Evolutionary conservation across 495 filamentous ascomycete genomes (phyloP).

Genomic region (Usnea hakonensis): DNA sequence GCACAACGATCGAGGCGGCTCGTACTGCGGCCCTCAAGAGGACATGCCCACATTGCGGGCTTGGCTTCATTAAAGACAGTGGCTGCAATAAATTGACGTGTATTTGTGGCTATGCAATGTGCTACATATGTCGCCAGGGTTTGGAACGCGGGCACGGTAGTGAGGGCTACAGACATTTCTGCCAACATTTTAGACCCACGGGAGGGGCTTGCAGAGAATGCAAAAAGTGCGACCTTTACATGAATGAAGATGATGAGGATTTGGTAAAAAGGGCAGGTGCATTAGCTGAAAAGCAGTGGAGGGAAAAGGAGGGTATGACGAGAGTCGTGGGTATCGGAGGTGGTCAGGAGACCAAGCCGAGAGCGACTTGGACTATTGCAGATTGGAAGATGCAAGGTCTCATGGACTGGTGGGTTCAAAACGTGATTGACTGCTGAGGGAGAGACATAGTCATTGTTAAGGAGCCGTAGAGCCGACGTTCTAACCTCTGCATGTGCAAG

Average conservation of each 20-base stretch:
- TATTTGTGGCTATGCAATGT: slow-evolving; percentile 96
- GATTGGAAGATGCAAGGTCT: slow-evolving; percentile 39
- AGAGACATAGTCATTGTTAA: background rate
- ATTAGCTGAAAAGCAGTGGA: slow-evolving; percentile 77
- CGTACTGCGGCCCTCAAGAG: slow-evolving; percentile 92
- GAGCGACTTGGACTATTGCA: slow-evolving; percentile 34
- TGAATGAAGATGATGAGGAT: slow-evolving; percentile 73
- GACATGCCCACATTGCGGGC: slow-evolving; percentile 82
- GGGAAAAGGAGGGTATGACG: slow-evolving; percentile 50
- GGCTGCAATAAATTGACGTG: slow-evolving; percentile 98
- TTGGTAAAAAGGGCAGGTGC: slow-evolving; percentile 67
- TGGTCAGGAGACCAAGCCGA: slow-evolving; percentile 7
- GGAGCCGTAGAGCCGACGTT: background rate
- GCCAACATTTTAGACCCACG: slow-evolving; percentile 81
- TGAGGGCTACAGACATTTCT: slow-evolving; percentile 85
- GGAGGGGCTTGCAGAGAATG: slow-evolving; percentile 69
- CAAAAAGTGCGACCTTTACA: slow-evolving; percentile 83
- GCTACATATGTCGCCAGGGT: slow-evolving; percentile 71
- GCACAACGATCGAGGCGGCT: slow-evolving; percentile 80
- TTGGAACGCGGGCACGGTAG: slow-evolving; percentile 38
- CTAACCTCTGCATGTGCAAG: background rate
- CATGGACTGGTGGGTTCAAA: slow-evolving; percentile 41
- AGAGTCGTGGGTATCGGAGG: slow-evolving; percentile 16
- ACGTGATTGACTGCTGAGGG: slow-evolving; percentile 20
- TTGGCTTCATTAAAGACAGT: slow-evolving; percentile 82